phyloP scores from a whole-genome alignment of 129 eudicot genomes.

The Tagetes patula region DNA sequence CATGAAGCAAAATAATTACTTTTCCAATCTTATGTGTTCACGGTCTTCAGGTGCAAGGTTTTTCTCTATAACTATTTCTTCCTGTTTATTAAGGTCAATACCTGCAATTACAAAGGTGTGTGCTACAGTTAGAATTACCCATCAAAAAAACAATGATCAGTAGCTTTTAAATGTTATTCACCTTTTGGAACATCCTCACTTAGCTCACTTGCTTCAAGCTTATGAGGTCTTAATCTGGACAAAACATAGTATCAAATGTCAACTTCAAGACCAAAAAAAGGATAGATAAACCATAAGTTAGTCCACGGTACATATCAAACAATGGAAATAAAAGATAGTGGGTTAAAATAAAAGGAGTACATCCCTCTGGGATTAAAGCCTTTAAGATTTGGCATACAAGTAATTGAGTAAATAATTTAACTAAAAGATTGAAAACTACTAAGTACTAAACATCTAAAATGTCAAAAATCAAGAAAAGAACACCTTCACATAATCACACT shows the following conservation, averaged over 20 bases:
- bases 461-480: background rate
- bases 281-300: constrained; percentile 1
- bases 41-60: constrained; percentile 37
- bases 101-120: constrained; percentile 33
- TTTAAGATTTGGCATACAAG: background rate
- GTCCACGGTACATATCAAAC: constrained; percentile 12
- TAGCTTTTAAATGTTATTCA: constrained; percentile 25
- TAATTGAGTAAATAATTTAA: background rate
- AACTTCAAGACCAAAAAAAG: constrained; percentile 21
- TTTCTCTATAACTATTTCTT: constrained; percentile 38
- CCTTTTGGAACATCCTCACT: constrained; percentile 57
- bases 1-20: constrained; percentile 34
- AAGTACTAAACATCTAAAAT: background rate
- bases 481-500: constrained; percentile 2
- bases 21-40: constrained; percentile 47
- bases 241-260: constrained; percentile 23
- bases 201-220: constrained; percentile 47
- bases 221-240: constrained; percentile 43
- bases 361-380: constrained; percentile 11
- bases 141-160: constrained; percentile 2
- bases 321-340: background rate
- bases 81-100: constrained; percentile 28
- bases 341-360: background rate
- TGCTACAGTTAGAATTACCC: constrained; percentile 24
- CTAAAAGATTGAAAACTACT: background rate